phyloP scores from a whole-genome alignment of 768 basidiomycete species.

The Pulveroboletus ravenelii region DNA sequence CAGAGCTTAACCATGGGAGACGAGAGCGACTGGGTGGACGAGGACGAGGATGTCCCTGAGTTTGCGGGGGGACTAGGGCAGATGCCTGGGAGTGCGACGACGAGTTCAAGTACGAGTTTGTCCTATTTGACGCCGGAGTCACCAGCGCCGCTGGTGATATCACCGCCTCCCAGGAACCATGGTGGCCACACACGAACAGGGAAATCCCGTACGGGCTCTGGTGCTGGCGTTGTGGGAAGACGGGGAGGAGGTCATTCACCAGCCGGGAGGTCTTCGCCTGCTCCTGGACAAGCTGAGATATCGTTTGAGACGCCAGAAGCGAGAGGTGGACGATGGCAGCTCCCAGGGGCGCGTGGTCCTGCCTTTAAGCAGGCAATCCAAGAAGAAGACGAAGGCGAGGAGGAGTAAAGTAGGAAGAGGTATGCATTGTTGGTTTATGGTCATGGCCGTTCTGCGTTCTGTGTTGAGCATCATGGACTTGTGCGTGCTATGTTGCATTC shows the following conservation, averaged over 20 bases:
- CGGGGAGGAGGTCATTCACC: slow-evolving; percentile 57
- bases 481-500: slow-evolving; percentile 5
- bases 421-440: slow-evolving; percentile 7
- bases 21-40: slow-evolving; percentile 86
- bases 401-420: slow-evolving; percentile 38
- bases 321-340: slow-evolving; percentile 58
- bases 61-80: slow-evolving; percentile 82
- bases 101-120: slow-evolving; percentile 22
- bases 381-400: slow-evolving; percentile 85
- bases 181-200: slow-evolving; percentile 35
- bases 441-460: slow-evolving; percentile 4
- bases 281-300: slow-evolving; percentile 44
- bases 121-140: slow-evolving; percentile 30
- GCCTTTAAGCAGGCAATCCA: slow-evolving; percentile 71
- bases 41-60: slow-evolving; percentile 68
- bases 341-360: slow-evolving; percentile 65
- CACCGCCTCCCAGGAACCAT: slow-evolving; percentile 50
- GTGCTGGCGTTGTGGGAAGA: slow-evolving; percentile 27
- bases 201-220: slow-evolving; percentile 24
- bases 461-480: slow-evolving; percentile 12
- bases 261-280: slow-evolving; percentile 54
- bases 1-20: slow-evolving; percentile 59
- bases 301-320: slow-evolving; percentile 45
- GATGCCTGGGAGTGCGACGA: slow-evolving; percentile 28
- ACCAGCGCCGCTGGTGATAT: slow-evolving; percentile 38